Base-by-base conservation (phyloP, 1,284 basidiomycete genomes). In the Phenoliferia sp. region DNA sequence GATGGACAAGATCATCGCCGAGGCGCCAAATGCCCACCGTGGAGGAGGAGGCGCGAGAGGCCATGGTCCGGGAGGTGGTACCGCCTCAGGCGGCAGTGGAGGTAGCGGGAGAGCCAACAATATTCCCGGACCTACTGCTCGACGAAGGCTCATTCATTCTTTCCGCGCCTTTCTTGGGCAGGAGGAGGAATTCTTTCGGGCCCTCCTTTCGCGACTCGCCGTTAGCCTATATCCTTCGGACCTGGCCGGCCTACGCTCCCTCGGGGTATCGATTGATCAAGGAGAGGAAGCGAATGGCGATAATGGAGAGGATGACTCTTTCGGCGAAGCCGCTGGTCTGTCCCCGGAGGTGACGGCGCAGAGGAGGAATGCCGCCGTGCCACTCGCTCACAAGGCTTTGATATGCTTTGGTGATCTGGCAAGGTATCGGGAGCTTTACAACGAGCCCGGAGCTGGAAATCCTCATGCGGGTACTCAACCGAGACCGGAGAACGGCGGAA, bases 351-450 rank as follows among this genome's bases (percentile, higher is more conserved):
- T 83, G 72, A 83, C 82, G 64, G 87, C 87, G 73, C 85, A 85
- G 26, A 80, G 82, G 2, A 84, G 86, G 63, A 83, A 82, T 54
- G 74, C 90, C 31, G 84, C 85, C 36, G 62, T 77, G 7, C 19
- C 87, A 4, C 69, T 91, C 55, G 81, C 95, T 54, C 90, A 89
- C 81, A 96, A 94, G 80, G 87, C 89, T 3, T 82, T 98, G 61
- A 88, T 97, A 34, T 97, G 89, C 78, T 85, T 96, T 28, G 95
- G 95, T 22, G 95, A 99, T 77, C 87, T 99, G 57, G 90, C 92
- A 70, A 84, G 95, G 36, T 99, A 99, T 80, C 85, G 90, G 68
- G 94, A 98, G 77, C 86, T 91, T 69, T 94, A 94, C 76, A 88
- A 87, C 74, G 90, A 91, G 39, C 48, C 59, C 2, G 54, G 29